Percentiles rank a stretch among this genome's conserved stretches.
Evolutionary conservation across 768 basidiomycete genomes (phyloP).

Genomic region (Tylopilus rubrobrunneus): DNA sequence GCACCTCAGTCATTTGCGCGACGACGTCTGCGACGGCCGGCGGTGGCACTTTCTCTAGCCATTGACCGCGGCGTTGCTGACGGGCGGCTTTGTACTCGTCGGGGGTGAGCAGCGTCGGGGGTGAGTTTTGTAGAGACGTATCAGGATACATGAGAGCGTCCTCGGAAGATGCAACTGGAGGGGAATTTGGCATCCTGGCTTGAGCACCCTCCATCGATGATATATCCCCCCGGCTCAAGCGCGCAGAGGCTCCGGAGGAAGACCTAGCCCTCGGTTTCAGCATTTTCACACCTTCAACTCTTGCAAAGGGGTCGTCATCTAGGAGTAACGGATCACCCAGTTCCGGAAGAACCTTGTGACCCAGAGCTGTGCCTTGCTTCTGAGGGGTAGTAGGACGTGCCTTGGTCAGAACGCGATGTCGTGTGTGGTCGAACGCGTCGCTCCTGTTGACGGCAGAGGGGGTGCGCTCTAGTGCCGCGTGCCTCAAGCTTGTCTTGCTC

Average conservation of each 20-base stretch:
- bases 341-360: slow-evolving; percentile 6
- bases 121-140: background rate
- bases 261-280: slow-evolving; percentile 23
- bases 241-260: background rate
- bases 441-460: slow-evolving; percentile 5
- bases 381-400: slow-evolving; percentile 33
- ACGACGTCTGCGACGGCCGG: slow-evolving; percentile 30
- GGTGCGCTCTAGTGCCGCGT: slow-evolving; percentile 8
- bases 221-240: slow-evolving; percentile 3
- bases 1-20: slow-evolving; percentile 17
- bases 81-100: slow-evolving; percentile 41
- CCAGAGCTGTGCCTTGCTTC: slow-evolving; percentile 12
- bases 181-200: background rate
- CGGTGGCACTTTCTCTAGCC: slow-evolving; percentile 39
- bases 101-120: slow-evolving; percentile 22
- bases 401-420: slow-evolving; percentile 29
- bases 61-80: slow-evolving; percentile 37
- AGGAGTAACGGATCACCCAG: slow-evolving; percentile 25
- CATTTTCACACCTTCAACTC: slow-evolving; percentile 49
- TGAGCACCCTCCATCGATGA: slow-evolving; percentile 11
- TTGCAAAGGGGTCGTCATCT: slow-evolving; percentile 48
- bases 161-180: background rate
- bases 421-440: slow-evolving; percentile 13
- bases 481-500: slow-evolving; percentile 12
- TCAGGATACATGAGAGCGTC: background rate